Evolutionary conservation across 2,329 filamentous ascomycete species (phyloP).

Genomic region (Paecilomyces formosus): DNA sequence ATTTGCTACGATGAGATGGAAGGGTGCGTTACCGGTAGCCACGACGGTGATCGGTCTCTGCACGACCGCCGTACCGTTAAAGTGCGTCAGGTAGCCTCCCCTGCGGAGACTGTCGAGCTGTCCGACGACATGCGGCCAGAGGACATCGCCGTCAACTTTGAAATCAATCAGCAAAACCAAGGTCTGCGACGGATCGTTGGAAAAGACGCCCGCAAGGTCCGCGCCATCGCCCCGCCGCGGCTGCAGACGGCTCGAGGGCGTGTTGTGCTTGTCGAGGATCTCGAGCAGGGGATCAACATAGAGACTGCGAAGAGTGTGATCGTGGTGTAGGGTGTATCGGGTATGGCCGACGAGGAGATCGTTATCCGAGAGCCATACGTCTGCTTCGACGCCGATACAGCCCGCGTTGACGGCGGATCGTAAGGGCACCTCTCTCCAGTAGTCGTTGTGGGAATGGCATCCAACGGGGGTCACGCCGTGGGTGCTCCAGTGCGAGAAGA

Average conservation of each 20-base stretch:
- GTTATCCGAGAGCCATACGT: conserved; percentile 38
- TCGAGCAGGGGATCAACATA: conserved; percentile 59
- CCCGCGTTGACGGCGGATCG: conserved; percentile 33
- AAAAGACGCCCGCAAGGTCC: conserved; percentile 48
- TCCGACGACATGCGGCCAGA: conserved; percentile 18
- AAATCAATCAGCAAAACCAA: conserved; percentile 62
- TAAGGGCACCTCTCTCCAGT: conserved; percentile 34
- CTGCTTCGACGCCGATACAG: conserved; percentile 39
- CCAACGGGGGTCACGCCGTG: conserved; percentile 5
- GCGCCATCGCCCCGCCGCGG: not conserved
- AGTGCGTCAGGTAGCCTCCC: conserved; percentile 38
- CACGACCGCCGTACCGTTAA: conserved; percentile 28
- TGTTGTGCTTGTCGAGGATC: conserved; percentile 49
- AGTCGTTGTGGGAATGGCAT: conserved; percentile 38
- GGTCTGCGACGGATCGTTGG: conserved; percentile 45
- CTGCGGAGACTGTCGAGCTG: conserved; percentile 37
- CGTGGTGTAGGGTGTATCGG: conserved; percentile 41
- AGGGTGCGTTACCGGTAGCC: conserved; percentile 41
- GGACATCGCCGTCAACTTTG: conserved; percentile 47
- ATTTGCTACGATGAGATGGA: not conserved
- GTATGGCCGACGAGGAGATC: conserved; percentile 59
- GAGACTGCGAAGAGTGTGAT: conserved; percentile 32
- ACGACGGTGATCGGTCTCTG: conserved; percentile 41
- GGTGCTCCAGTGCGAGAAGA: conserved; percentile 2
- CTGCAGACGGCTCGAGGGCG: conserved; percentile 15